Conservation (phyloP, 2,329 filamentous ascomycete species). For the Mycogone perniciosa region DNA sequence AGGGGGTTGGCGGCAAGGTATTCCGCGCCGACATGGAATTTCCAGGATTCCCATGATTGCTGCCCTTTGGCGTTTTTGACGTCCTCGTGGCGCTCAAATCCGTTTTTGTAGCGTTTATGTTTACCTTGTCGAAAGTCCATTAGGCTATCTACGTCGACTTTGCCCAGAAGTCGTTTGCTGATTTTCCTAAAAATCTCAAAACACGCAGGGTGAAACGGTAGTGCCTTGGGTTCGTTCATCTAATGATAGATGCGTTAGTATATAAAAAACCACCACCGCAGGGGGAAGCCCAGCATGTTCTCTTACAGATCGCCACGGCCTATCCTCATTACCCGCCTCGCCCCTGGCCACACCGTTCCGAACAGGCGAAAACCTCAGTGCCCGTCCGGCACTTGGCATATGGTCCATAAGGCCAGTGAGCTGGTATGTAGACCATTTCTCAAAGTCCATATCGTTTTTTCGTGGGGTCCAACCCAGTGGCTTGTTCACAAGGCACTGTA, state of each 20-base stretch:
- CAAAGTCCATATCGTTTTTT: slow-evolving; percentile 18
- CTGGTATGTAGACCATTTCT: slow-evolving; percentile 11
- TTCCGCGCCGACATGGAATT: slow-evolving; percentile 8
- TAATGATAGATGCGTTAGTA: not conserved
- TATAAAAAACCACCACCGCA: too few relatives aligned
- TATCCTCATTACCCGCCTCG: not conserved
- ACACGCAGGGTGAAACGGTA: slow-evolving; percentile 26
- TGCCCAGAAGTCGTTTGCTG: slow-evolving; percentile 14
- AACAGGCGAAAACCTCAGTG: slow-evolving; percentile 2
- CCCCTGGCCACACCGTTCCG: slow-evolving; percentile 1
- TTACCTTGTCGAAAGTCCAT: slow-evolving; percentile 8
- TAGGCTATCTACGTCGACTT: slow-evolving; percentile 17
- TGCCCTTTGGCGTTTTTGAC: not conserved
- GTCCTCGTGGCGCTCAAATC: slow-evolving; percentile 4
- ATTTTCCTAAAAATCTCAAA: slow-evolving; percentile 23
- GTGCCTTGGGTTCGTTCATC: not conserved
- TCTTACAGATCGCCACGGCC: not conserved
- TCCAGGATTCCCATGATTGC: not conserved
- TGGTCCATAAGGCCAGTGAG: slow-evolving; percentile 17
- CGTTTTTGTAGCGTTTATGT: not conserved
- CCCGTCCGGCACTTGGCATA: slow-evolving; percentile 10
- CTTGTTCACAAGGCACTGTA: slow-evolving; percentile 23
- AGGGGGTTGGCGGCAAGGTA: slow-evolving; percentile 12
- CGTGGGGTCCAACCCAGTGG: slow-evolving; percentile 11
- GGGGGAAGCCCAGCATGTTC: not conserved